Base-by-base conservation (phyloP, 208 protist genomes). In the Kentomonas sorsogonicus region DNA sequence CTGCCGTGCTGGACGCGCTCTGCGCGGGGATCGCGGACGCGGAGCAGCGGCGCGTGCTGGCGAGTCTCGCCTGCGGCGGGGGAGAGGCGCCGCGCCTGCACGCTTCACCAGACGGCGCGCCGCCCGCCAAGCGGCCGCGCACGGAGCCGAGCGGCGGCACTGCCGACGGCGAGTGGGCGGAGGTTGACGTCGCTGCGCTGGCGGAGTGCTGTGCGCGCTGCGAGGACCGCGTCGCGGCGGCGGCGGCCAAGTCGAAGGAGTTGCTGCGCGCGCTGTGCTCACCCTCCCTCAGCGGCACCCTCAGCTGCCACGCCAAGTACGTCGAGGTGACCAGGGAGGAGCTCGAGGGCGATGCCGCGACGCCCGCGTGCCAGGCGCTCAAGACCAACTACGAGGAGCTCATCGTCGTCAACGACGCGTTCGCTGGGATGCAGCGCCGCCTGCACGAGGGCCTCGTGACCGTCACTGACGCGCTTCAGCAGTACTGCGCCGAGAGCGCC, bases 221-320 rank as follows among this genome's bases (percentile, higher is more conserved):
- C 44, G 63, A 67, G 36, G 53, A 50, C n/a, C 51, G 66, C 15
- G 61, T 91, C 16, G 31, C 38, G 4, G 20, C 53, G 5, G 58
- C 66, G 30, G 57, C 57, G 22, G 34, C 26, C 6, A 38, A 73
- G 22, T 68, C 79, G 55, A 31, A 29, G 13, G 29, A 50, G 1
- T 66, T 72, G 10, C 51, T 85, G n/a, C 53, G 50, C 34, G 47
- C 61, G 3, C 34, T 85, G 16, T 80, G 76, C 25, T 56, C 70
- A 0, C 29, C 50, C 22, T 40, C 54, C 31, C 40, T 79, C 33
- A 53, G 55, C 0, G 65, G 53, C 6, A 58, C 57, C 10, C 60
- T 78, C 31, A 60, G 64, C 47, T 73, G 60, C 34, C 80, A 80
- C 46, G 69, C 77, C 20, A 91, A 87, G 60, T 77, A 65, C 70